phyloP scores from a whole-genome alignment of 1,139 yeast genomes.

The Geotrichum fermentans region DNA sequence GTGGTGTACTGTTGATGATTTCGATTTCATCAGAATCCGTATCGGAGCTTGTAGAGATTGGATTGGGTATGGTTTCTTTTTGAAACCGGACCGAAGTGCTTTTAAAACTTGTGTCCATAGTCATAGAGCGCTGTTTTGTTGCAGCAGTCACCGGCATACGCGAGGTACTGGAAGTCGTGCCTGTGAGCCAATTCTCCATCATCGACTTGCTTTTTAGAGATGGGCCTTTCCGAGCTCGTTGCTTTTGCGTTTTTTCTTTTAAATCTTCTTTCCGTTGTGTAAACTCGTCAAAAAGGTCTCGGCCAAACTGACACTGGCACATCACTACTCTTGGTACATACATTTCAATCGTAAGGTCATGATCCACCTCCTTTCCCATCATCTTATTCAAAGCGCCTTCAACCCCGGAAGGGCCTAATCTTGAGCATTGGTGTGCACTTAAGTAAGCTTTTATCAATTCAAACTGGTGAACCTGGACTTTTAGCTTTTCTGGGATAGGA shows the following conservation, averaged over 20 bases:
- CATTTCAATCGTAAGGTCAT: neutral
- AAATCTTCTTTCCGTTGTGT: neutral
- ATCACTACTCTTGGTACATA: neutral
- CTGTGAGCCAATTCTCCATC: neutral
- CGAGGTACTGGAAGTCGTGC: no score
- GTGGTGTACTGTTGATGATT: no score
- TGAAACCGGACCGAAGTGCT: no score
- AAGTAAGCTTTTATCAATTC: neutral
- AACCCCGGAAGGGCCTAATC: neutral
- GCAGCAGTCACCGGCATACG: no score
- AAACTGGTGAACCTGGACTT: neutral
- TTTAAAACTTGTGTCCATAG: no score
- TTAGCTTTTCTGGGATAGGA: neutral
- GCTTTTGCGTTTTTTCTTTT: neutral
- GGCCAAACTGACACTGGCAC: neutral
- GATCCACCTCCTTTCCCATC: neutral
- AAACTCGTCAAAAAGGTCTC: neutral
- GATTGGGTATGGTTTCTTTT: no score
- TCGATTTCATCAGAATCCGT: no score
- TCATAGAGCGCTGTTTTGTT: no score
- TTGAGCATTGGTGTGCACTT: neutral
- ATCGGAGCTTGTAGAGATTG: no score
- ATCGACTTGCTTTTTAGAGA: neutral
- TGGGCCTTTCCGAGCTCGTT: no score
- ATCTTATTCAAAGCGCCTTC: neutral